Evolutionary conservation across 2,329 filamentous ascomycete genomes (phyloP).

Genomic region (Emericellopsis cladophorae): DNA sequence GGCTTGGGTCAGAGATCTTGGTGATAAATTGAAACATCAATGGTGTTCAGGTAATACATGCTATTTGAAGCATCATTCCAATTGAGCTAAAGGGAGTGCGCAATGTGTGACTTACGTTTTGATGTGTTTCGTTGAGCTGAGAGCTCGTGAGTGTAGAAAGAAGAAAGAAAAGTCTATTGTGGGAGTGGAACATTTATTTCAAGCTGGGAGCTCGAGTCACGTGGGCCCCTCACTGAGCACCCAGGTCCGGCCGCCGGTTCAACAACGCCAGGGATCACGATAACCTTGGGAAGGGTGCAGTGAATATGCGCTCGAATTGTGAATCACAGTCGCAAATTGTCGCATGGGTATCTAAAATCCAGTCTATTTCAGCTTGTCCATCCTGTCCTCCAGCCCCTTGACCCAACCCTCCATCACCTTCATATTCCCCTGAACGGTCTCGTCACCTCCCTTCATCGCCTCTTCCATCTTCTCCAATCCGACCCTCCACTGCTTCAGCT

Average conservation of each 20-base stretch:
- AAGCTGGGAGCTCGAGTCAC: too few relatives aligned
- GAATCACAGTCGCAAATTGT: too few relatives aligned
- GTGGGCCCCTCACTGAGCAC: too few relatives aligned
- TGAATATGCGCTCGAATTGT: too few relatives aligned
- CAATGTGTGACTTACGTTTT: slow-evolving; percentile 10
- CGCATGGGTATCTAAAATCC: slow-evolving; percentile 14
- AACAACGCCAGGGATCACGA: too few relatives aligned
- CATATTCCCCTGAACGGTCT: slow-evolving; percentile 65
- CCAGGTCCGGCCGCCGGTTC: too few relatives aligned
- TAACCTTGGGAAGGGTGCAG: too few relatives aligned
- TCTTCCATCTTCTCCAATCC: slow-evolving; percentile 69
- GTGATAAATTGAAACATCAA: slow-evolving; percentile 51
- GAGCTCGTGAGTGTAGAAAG: neutral
- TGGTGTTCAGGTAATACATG: slow-evolving; percentile 47
- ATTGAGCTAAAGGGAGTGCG: slow-evolving; percentile 1
- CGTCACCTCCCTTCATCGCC: slow-evolving; percentile 57
- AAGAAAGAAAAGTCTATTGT: neutral
- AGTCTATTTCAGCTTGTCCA: slow-evolving; percentile 41
- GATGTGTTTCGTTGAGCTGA: neutral
- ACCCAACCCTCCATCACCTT: slow-evolving; percentile 83
- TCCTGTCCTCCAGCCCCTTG: slow-evolving; percentile 67
- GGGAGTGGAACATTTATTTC: too few relatives aligned
- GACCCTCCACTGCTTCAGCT: slow-evolving; percentile 77
- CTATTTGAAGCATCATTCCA: slow-evolving; percentile 41
- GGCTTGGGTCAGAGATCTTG: slow-evolving; percentile 54